phyloP scores from a whole-genome alignment of 2,329 filamentous ascomycete genomes.

The Leptosphaerulina australis region DNA sequence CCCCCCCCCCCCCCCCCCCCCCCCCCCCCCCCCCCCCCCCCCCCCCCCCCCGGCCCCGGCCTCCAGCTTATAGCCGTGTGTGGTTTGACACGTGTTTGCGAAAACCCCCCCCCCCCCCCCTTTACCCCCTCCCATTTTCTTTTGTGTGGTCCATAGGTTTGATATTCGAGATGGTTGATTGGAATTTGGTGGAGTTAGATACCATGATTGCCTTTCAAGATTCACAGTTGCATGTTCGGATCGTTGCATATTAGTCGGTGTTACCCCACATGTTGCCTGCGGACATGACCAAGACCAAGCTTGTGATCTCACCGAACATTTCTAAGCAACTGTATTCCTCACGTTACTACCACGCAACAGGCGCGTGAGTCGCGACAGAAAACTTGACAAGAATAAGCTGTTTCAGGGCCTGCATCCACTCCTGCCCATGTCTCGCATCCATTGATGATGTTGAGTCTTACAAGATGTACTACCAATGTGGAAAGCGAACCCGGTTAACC shows the following conservation, averaged over 20 bases:
- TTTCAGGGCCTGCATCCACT: conserved; percentile 2
- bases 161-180: neutral
- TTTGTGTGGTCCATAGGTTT: neutral
- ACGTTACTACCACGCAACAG: conserved; percentile 20
- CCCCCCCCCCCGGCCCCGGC: too few species aligned
- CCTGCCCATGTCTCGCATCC: conserved; percentile 5
- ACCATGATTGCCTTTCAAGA: conserved; percentile 1
- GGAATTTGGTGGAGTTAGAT: conserved; percentile 1
- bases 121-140: neutral
- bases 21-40: too few species aligned
- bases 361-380: conserved; percentile 16
- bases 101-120: too few species aligned
- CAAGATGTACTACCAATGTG: conserved; percentile 25
- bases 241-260: neutral
- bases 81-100: neutral
- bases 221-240: neutral
- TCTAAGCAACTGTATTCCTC: conserved; percentile 21
- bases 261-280: conserved; percentile 14
- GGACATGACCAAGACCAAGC: conserved; percentile 9
- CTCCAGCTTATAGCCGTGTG: neutral
- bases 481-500: conserved; percentile 29
- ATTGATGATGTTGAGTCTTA: conserved; percentile 15
- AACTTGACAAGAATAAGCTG: neutral
- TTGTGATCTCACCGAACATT: conserved; percentile 25
- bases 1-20: too few species aligned